These are phyloP conservation scores for Dittrichia graveolens DNA, from an alignment of 129 eudicot species.

Conservation along the genomic window DNA sequence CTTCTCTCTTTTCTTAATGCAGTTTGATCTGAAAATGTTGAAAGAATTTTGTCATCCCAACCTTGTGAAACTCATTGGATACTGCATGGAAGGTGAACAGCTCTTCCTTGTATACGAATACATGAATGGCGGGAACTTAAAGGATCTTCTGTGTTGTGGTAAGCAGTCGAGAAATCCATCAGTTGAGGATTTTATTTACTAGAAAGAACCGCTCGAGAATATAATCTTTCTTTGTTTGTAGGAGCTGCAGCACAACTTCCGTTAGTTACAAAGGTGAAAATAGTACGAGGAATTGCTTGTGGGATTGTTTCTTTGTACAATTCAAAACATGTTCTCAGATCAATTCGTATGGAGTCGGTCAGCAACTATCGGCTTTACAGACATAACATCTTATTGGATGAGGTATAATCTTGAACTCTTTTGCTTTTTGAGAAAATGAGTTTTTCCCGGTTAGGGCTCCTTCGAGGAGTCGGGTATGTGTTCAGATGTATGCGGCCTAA, in stretches of 20 bases:
- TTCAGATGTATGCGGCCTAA: too few species aligned
- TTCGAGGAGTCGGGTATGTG: too few species aligned
- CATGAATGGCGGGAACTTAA: neutral
- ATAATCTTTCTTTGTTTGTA: too few species aligned
- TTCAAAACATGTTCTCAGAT: too few species aligned
- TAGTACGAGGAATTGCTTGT: too few species aligned
- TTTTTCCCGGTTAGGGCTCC: too few species aligned
- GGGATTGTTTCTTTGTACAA: too few species aligned
- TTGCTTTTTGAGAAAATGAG: too few species aligned
- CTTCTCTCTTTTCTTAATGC: neutral
- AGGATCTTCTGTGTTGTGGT: neutral
- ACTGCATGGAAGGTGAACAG: neutral
- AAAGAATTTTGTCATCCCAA: constrained; percentile 7
- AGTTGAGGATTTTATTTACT: too few species aligned
- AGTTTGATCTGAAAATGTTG: neutral
- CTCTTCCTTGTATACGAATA: neutral
- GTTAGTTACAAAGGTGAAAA: too few species aligned
- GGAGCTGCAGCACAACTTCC: too few species aligned
- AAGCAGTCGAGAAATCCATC: neutral
- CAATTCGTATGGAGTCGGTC: neutral
- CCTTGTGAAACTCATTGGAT: constrained; percentile 8
- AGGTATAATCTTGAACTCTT: neutral
- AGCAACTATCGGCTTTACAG: constrained; percentile 17
- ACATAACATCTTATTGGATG: constrained; percentile 13
- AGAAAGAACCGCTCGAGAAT: too few species aligned